Conservation (phyloP, 371 early-diverging fungal species). For the Mortierella sp. region DNA sequence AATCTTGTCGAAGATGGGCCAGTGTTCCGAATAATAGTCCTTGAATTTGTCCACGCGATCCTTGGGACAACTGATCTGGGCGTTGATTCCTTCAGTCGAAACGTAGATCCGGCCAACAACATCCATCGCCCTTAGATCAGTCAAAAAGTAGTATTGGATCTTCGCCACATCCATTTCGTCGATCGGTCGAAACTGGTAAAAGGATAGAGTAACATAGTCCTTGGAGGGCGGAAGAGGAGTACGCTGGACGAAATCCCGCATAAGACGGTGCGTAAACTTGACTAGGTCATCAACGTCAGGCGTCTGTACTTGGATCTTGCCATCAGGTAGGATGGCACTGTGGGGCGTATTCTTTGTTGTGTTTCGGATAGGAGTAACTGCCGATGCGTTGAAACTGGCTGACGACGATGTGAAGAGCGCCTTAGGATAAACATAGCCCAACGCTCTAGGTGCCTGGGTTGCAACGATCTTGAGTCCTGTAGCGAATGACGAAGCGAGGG, state of each 20-base stretch:
- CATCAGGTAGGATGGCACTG: slow-evolving; percentile 24
- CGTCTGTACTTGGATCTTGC: slow-evolving; percentile 5
- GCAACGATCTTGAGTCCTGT: no score
- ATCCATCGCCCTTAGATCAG: slow-evolving; percentile 60
- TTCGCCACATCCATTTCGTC: slow-evolving; percentile 49
- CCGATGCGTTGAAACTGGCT: no score
- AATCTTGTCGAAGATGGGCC: slow-evolving; percentile 51
- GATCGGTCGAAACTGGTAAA: slow-evolving; percentile 75
- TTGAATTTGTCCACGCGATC: slow-evolving; percentile 58
- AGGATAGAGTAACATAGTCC: slow-evolving; percentile 74
- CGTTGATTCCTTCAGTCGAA: slow-evolving; percentile 78
- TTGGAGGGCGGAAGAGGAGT: slow-evolving; percentile 52
- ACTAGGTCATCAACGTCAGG: slow-evolving; percentile 16
- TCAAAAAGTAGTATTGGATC: slow-evolving; percentile 62
- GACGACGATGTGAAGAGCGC: no score
- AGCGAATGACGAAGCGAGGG: no score
- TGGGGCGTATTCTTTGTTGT: no score
- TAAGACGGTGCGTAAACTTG: slow-evolving; percentile 21
- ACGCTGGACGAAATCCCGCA: slow-evolving; percentile 34
- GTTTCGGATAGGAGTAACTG: no score
- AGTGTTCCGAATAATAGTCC: slow-evolving; percentile 47
- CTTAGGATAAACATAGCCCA: no score
- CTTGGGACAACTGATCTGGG: slow-evolving; percentile 75
- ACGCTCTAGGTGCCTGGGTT: no score
- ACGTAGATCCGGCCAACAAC: slow-evolving; percentile 80